Percentiles rank a stretch among this genome's conserved stretches.
Evolutionary conservation across 2,329 filamentous ascomycete genomes (phyloP).

Genomic region (Fusarium continuum): DNA sequence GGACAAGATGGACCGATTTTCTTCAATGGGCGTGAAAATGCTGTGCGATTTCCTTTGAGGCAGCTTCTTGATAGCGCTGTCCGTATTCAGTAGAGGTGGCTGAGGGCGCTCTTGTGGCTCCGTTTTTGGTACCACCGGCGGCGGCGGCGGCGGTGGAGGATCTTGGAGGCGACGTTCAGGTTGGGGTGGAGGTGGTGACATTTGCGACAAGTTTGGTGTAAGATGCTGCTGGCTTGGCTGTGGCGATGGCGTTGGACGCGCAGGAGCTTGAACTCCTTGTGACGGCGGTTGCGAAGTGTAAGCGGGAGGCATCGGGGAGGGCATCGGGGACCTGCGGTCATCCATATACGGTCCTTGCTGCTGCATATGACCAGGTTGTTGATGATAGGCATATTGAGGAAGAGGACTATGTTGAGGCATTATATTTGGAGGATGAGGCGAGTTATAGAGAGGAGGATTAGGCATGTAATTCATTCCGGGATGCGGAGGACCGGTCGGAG

Average conservation of each 20-base stretch:
- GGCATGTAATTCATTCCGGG: constrained; percentile 82
- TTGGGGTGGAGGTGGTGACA: constrained; percentile 63
- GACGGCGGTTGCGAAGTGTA: constrained; percentile 69
- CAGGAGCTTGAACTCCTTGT: constrained; percentile 55
- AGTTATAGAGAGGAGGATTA: constrained; percentile 86
- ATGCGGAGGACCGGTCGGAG: constrained; percentile 64
- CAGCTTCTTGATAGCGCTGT: constrained; percentile 66
- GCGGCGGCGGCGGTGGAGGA: constrained; percentile 60
- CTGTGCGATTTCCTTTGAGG: constrained; percentile 85
- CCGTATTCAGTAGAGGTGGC: constrained; percentile 60
- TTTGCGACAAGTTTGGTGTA: constrained; percentile 58
- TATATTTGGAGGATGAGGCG: constrained; percentile 47
- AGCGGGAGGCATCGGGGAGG: constrained; percentile 71
- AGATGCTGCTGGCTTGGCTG: constrained; percentile 64
- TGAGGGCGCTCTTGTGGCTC: constrained; percentile 60
- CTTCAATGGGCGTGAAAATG: constrained; percentile 97
- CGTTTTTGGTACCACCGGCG: constrained; percentile 60
- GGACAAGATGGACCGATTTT: constrained; percentile 86
- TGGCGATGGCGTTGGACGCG: constrained; percentile 67
- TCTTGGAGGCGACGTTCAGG: constrained; percentile 58
- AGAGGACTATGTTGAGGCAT: constrained; percentile 36
- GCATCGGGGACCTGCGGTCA: constrained; percentile 65
- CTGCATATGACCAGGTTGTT: constrained; percentile 44
- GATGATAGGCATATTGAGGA: constrained; percentile 38
- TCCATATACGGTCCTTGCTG: constrained; percentile 76